Evolutionary conservation across 73 alveolate species (phyloP), one percentile per base, ranked within the genome.

Genomic region (Paramecium caudatum): DNA sequence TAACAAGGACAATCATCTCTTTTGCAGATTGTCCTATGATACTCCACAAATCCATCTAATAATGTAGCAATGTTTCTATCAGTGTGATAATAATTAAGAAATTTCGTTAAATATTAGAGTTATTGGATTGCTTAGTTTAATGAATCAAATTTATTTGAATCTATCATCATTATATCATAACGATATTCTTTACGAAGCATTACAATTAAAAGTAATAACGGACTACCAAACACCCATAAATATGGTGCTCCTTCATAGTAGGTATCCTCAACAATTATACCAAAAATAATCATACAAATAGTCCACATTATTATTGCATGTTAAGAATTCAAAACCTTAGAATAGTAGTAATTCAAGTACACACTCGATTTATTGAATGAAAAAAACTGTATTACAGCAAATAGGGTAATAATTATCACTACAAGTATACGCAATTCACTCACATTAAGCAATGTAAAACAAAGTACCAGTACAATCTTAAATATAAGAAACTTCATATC

Each of bases 1-100:
- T 86, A 41, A 49, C 93, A 86, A 23, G 93, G 93, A 41, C 93
- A 86, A 45, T 86, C 93, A 19, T 86, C 93, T 86, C 93, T 61
- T 25, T 86, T 86, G 46, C 93, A 86, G 3, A 86, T 86, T 4
- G 93, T 86, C 65, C 93, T 86, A 27, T 86, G 93, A 16, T 86
- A 86, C 43, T 86, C 93, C 10, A 86, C 93, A 43, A 86, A 86
- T 6, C 93, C 93, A 86, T 86, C 93, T 41, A 86, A 69, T 7
- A 86, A 47, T 2, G 93, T 78, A 13, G 93, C 87, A 41, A 86
- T 86, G 46, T 86, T 86, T 65, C 90, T 86, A 61, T 86, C 93
- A 15, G 87, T 62, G 5, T 86, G 62, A 36, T 86, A 86, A 19
- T 86, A 86, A 63, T 86, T 86, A 41, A 86, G 45, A 16, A 70